These are phyloP conservation scores for Durusdinium trenchii DNA, from an alignment of 73 alveolate species.

Conservation along the genomic window DNA sequence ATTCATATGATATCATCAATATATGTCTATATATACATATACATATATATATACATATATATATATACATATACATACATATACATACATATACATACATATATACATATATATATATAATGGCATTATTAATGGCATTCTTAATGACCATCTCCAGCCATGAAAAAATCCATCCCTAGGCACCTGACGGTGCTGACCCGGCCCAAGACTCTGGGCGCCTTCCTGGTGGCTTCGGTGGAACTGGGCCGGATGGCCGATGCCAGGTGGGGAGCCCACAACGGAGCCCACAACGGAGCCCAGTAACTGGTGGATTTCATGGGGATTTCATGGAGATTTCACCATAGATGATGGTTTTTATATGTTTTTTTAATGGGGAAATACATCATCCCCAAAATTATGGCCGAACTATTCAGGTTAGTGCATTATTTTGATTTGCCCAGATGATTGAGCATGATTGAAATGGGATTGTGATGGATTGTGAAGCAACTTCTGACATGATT, in stretches of 20 bases:
- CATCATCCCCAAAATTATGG: too few relatives aligned
- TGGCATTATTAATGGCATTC: background rate
- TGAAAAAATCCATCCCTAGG: background rate
- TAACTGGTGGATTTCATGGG: too few relatives aligned
- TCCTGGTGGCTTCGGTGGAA: slow-evolving; percentile 33
- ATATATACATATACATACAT: background rate
- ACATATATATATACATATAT: background rate
- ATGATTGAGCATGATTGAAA: too few relatives aligned
- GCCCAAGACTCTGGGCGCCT: background rate
- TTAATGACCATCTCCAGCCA: background rate
- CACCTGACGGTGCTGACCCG: background rate
- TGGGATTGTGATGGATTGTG: too few relatives aligned
- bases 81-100: background rate
- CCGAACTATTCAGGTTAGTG: too few relatives aligned
- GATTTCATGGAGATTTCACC: too few relatives aligned
- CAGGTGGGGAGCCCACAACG: background rate
- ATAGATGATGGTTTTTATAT: too few relatives aligned
- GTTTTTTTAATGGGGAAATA: too few relatives aligned
- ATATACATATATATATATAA: background rate
- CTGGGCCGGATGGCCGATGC: background rate
- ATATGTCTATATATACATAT: background rate
- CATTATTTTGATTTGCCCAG: too few relatives aligned
- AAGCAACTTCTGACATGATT: too few relatives aligned
- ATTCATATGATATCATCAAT: too few relatives aligned
- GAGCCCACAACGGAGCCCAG: too few relatives aligned